phyloP scores from a whole-genome alignment of 1,139 yeast genomes.

The Suhomyces atakaporum region DNA sequence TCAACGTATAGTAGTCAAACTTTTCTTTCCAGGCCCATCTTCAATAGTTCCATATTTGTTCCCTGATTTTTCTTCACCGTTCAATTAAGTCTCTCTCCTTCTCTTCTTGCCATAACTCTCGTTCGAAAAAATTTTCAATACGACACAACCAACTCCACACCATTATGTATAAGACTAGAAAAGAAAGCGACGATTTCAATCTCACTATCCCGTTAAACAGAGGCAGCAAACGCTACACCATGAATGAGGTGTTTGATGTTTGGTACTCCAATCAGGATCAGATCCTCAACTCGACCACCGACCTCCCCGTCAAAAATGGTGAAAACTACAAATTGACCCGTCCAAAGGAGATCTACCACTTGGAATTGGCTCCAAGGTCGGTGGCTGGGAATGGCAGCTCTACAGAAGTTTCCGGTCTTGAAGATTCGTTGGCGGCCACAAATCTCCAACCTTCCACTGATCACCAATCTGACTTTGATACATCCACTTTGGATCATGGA shows the following conservation, averaged over 20 bases:
- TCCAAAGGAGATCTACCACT: conserved; percentile 41
- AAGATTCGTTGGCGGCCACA: conserved; percentile 3
- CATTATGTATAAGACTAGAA: conserved; percentile 10
- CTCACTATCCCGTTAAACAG: conserved; percentile 39
- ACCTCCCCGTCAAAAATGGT: conserved; percentile 27
- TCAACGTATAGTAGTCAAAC: too few relatives aligned
- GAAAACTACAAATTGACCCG: conserved; percentile 33
- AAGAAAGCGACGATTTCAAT: conserved; percentile 10
- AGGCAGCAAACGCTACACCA: conserved; percentile 44
- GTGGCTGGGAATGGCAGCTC: background rate
- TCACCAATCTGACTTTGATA: background rate
- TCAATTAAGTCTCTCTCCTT: background rate
- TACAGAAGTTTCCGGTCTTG: background rate
- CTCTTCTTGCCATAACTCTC: background rate
- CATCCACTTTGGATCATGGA: background rate
- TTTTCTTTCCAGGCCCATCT: too few relatives aligned
- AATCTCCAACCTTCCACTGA: background rate
- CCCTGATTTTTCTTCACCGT: background rate
- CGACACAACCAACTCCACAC: background rate
- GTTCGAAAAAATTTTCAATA: background rate
- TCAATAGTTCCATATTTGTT: too few relatives aligned
- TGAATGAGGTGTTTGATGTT: conserved; percentile 56
- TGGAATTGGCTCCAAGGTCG: conserved; percentile 25
- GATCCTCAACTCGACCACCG: conserved; percentile 27
- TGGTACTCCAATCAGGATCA: conserved; percentile 49